Percentiles rank a stretch among this genome's conserved stretches.
Conservation (phyloP, 2,329 filamentous ascomycete genomes). For the Cercospora brassicicola region DNA sequence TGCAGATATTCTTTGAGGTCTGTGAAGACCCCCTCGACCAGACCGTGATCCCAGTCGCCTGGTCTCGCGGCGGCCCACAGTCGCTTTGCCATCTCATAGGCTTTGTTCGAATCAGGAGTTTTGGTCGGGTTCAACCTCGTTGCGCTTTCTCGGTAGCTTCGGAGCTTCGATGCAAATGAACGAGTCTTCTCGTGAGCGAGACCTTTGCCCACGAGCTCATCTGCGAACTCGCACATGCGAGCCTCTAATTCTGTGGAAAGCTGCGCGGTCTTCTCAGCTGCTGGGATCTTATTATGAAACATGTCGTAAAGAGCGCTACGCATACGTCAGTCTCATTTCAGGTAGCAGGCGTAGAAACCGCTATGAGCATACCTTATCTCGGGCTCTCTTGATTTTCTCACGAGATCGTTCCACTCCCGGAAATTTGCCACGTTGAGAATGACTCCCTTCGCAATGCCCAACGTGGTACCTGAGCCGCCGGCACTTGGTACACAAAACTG, state of each 20-base stretch:
- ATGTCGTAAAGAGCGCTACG: not conserved
- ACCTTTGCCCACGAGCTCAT: not conserved
- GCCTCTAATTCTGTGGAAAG: not conserved
- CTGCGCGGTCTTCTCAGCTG: not conserved
- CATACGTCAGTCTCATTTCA: not conserved
- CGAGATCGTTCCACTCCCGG: not conserved
- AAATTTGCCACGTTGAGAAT: not conserved
- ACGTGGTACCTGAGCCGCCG: not conserved
- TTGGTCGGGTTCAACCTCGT: not conserved
- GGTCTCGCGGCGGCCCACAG: not conserved
- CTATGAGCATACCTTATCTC: not conserved
- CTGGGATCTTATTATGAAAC: not conserved
- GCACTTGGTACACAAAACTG: not conserved
- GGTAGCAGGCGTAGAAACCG: not conserved
- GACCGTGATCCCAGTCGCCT: not conserved
- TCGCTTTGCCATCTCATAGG: not conserved
- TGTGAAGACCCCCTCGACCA: not conserved
- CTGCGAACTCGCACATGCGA: slow-evolving; percentile 1
- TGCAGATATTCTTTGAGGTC: not conserved
- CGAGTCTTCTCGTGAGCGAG: not conserved
- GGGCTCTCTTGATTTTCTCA: not conserved
- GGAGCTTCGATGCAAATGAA: not conserved
- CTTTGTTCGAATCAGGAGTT: not conserved
- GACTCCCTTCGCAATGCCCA: not conserved
- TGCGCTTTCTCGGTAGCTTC: not conserved